Percentiles rank a stretch among this genome's conserved stretches.
Evolutionary conservation across 1,284 basidiomycete genomes (phyloP).

Genomic region (Porogramme epimiltina): DNA sequence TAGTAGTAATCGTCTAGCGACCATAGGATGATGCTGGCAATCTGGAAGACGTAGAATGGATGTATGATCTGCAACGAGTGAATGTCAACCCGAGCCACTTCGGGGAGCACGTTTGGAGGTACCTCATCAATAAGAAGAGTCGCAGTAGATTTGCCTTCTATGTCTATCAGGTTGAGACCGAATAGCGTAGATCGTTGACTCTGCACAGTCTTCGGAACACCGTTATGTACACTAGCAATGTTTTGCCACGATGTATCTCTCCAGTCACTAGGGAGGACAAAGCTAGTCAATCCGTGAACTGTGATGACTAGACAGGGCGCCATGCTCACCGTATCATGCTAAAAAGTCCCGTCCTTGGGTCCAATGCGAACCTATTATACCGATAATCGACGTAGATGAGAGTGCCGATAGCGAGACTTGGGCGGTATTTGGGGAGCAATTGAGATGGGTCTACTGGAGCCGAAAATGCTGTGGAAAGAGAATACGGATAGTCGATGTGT

Average conservation of each 20-base stretch:
- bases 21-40: constrained; percentile 95
- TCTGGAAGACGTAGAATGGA: constrained; percentile 98
- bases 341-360: constrained; percentile 85
- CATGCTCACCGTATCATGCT: constrained; percentile 71
- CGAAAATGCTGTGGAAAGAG: constrained; percentile 78
- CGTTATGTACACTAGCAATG: constrained; percentile 61
- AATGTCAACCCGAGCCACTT: background rate
- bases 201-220: constrained; percentile 56
- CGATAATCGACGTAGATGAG: constrained; percentile 79
- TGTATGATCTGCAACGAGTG: constrained; percentile 74
- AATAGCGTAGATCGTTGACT: constrained; percentile 78
- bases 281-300: too few relatives aligned
- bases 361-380: constrained; percentile 89
- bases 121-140: constrained; percentile 91
- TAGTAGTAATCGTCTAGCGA: constrained; percentile 95
- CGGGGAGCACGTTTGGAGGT: constrained; percentile 25
- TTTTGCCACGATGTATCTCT: constrained; percentile 82
- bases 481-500: constrained; percentile 74
- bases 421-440: constrained; percentile 14
- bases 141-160: constrained; percentile 85
- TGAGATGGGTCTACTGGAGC: constrained; percentile 20
- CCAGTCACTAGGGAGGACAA: constrained; percentile 74
- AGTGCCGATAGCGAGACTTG: constrained; percentile 41
- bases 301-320: too few relatives aligned
- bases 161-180: constrained; percentile 89